Base-by-base conservation (phyloP, 2,329 filamentous ascomycete genomes). In the Aspergillus thermomutatus region DNA sequence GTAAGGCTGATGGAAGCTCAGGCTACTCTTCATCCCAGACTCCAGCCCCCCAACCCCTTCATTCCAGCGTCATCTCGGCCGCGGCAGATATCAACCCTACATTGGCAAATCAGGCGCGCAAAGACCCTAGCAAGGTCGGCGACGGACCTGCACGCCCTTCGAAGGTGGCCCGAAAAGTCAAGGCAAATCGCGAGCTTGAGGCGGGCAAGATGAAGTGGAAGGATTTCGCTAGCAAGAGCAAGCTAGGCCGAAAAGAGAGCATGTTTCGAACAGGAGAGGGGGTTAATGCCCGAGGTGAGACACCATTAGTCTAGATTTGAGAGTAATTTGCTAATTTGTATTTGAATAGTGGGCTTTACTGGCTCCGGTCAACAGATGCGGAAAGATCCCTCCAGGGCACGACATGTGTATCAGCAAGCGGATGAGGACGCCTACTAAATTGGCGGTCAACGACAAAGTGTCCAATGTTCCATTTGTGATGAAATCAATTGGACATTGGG, bases 351-450 rank as follows among this genome's bases (percentile, higher is more conserved):
- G 69, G 94, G 94, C 34, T 97, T 99, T 70, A 96, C 91, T 8
- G 94, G 94, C 60, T 97, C 92, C 54, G 94, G 94, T 58, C 91
- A 96, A 76, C 83, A 89, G 64, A 97, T 97, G 94, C 90, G 92
- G 66, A 97, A 96, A 75, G 94, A 97, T 71, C 85, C 86, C 49
- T 86, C 87, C 60, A 84, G 92, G 69, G 88, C 84, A 72, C 88
- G 91, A 67, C 91, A 96, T 71, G 87, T 94, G 64, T 95, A 96
- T 75, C 86, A 93, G 74, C 82, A 87, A 65, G 87, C 83, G 68
- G 88, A 89, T 54, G 89, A 92, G 57, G 80, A 90, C 68, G 88
- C 67, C 52, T 78, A 79, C 58, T 77, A 63, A 64, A 23, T 45
- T 26, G 9, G 6, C 48, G 10, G n/a, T 28, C 26, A 11, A 25